Evolutionary conservation across 805 yeast species (phyloP), one percentile per base, ranked within the genome.

Genomic region (Candida orba): DNA sequence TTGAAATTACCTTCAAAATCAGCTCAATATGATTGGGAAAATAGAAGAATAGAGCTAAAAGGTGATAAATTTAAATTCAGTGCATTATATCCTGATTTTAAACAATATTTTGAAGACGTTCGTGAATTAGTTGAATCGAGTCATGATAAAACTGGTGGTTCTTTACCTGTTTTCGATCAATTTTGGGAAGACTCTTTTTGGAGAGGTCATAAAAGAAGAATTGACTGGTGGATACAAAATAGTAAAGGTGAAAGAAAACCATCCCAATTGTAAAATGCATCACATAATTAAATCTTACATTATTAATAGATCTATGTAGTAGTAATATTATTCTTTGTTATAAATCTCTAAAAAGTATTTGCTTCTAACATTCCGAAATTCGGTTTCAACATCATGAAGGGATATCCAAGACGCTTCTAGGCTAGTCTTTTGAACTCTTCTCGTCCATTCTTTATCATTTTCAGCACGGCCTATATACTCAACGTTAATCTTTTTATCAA

Each of bases 1-100:
- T 58, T 53, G 20, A 12, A 47, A 6, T 56, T 74, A 20, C 79
- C 80, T 2, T 34, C 64, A 0, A 46, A 51, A 10, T 63, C 64
- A 35, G 71, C 66, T 15, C 78, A 73, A 52, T 44, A 18, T 18
- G 18, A 33, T 8, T 18, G 23, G 23, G 36, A 33, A 13, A 23
- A 33, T 4, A 18, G 18, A 17, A 33, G 36, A 18, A 12, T 17
- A 6, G 18, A 33, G 18, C 8, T 18, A 8, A 33, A 18, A 33
- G 36, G 23, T 9, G 24, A 33, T 33, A 18, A 15, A 8, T 14
- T 7, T 29, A 31, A 31, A 31, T 31, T 15, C 5, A 31, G 34
- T 31, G 36, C 35, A 3, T 29, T 43, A 13, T 30, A 32, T 10
- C 47, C 47, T 8, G 23, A 44, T 23, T 44, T 44, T 12, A 34